phyloP scores from a whole-genome alignment of 1,139 yeast species.

The Sugiyamaella neomexicana region DNA sequence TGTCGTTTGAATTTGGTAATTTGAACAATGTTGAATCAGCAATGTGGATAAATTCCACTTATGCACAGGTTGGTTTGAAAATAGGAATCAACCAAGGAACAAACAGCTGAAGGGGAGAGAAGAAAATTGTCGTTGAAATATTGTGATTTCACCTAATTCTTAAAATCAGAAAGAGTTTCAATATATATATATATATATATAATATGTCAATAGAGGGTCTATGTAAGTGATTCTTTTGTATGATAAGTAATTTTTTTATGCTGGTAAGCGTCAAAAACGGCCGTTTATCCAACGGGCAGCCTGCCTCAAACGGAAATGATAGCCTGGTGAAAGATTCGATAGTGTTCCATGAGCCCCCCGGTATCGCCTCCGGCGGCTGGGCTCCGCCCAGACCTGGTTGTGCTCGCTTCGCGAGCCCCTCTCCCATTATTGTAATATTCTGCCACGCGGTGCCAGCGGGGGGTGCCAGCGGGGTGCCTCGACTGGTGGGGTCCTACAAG shows the following conservation, averaged over 20 bases:
- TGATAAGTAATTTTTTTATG: slow-evolving; percentile 4
- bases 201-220: neutral
- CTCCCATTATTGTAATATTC: neutral
- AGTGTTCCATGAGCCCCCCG: slow-evolving; percentile 14
- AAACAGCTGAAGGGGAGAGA: no score
- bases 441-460: no score
- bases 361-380: no score
- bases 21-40: neutral
- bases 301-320: slow-evolving; percentile 4
- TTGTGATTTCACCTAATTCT: no score
- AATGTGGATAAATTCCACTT: neutral
- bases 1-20: neutral
- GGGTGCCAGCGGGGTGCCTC: no score
- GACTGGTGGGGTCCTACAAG: no score
- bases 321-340: slow-evolving; percentile 4
- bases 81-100: no score
- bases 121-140: no score
- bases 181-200: neutral
- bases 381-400: no score
- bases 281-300: neutral
- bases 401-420: no score
- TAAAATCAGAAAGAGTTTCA: no score
- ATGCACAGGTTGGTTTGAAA: no score
- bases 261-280: neutral
- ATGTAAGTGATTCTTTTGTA: neutral